phyloP scores from a whole-genome alignment of 768 basidiomycete genomes.

The Porpolomopsis calyptriformis region DNA sequence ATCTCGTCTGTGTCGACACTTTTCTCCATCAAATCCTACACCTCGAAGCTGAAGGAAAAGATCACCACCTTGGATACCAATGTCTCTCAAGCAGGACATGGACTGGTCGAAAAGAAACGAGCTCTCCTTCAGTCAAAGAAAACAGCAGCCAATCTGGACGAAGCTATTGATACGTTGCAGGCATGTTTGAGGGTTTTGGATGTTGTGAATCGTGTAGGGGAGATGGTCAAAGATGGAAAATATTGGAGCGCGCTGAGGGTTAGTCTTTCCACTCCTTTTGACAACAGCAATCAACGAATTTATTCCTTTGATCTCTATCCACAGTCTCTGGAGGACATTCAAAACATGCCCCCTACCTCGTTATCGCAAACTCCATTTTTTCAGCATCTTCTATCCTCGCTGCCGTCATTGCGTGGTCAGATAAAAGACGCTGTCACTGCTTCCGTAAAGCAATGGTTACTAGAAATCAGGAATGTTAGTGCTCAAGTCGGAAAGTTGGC shows the following conservation, averaged over 20 bases:
- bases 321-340: constrained; percentile 92
- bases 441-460: constrained; percentile 92
- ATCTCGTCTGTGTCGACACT: constrained; percentile 95
- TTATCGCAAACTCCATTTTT: constrained; percentile 90
- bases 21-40: constrained; percentile 92
- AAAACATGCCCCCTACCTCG: constrained; percentile 78
- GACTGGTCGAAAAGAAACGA: constrained; percentile 89
- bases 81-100: constrained; percentile 79
- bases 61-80: constrained; percentile 82
- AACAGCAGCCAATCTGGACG: constrained; percentile 89
- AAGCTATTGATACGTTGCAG: constrained; percentile 92
- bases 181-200: constrained; percentile 88
- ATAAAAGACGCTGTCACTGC: constrained; percentile 92
- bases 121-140: constrained; percentile 81
- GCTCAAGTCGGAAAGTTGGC: constrained; percentile 79
- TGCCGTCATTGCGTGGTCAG: constrained; percentile 81
- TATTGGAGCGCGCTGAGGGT: constrained; percentile 97
- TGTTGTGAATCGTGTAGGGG: constrained; percentile 81
- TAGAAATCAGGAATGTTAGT: constrained; percentile 86
- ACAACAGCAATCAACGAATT: constrained; percentile 17
- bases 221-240: constrained; percentile 87
- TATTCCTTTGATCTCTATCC: constrained; percentile 15
- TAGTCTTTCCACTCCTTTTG: constrained; percentile 30
- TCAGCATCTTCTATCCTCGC: constrained; percentile 79
- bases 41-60: constrained; percentile 83